These are phyloP conservation scores for Paraglomus brasilianum DNA, from an alignment of 192 early-diverging fungal genomes.

Conservation along the genomic window DNA sequence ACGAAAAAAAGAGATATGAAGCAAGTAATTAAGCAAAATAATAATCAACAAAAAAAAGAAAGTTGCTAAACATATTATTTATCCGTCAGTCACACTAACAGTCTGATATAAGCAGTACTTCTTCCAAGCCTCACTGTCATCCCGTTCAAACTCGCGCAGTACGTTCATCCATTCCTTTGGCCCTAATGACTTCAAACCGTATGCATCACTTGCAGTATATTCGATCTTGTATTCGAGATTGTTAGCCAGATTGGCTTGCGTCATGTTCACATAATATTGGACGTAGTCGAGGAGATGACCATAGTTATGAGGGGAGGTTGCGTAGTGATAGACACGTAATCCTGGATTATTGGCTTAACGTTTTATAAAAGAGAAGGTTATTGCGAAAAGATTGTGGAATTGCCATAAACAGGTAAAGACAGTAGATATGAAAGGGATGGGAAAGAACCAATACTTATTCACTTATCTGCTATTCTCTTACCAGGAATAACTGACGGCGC, in stretches of 20 bases:
- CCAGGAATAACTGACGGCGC: conserved; percentile 39
- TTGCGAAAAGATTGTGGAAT: background rate
- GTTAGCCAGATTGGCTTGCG: conserved; percentile 11
- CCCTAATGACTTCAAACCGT: conserved; percentile 32
- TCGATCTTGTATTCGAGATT: conserved; percentile 34
- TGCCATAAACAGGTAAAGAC: too few relatives aligned
- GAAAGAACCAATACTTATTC: too few relatives aligned
- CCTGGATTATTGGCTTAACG: conserved; percentile 30
- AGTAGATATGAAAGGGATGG: too few relatives aligned
- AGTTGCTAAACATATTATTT: too few relatives aligned
- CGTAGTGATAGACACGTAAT: conserved; percentile 37
- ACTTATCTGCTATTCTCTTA: background rate
- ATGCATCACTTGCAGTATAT: conserved; percentile 34
- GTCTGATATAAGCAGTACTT: too few relatives aligned
- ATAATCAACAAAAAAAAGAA: too few relatives aligned
- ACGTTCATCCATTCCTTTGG: conserved; percentile 25
- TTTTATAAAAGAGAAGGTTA: background rate
- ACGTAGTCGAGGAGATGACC: conserved; percentile 35
- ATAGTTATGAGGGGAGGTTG: conserved; percentile 23
- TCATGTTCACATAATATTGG: conserved; percentile 37
- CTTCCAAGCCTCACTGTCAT: background rate
- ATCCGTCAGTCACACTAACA: too few relatives aligned
- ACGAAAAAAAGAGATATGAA: too few relatives aligned
- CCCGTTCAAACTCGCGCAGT: background rate
- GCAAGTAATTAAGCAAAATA: too few relatives aligned